These are phyloP conservation scores for Penicillium polonicum DNA, from an alignment of 2,329 filamentous ascomycete genomes.

Conservation along the genomic window DNA sequence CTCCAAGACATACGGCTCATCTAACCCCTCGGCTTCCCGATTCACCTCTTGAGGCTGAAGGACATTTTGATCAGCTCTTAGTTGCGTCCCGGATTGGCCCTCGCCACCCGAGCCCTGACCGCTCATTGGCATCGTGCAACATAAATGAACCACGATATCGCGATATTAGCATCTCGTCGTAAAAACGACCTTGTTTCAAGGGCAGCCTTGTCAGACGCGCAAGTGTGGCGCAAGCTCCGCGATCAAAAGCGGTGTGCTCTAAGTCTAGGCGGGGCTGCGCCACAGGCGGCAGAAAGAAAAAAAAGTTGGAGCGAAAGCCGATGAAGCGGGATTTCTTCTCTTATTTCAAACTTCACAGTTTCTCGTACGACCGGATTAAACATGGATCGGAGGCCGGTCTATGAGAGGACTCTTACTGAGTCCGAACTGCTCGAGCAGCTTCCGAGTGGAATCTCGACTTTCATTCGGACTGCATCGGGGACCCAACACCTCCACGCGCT, in stretches of 20 bases:
- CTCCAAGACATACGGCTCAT: conserved; percentile 35
- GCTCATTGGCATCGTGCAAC: conserved; percentile 28
- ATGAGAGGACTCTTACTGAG: conserved; percentile 56
- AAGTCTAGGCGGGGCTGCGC: conserved; percentile 28
- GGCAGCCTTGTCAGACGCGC: conserved; percentile 19
- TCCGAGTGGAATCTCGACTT: conserved; percentile 66
- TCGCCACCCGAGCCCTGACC: conserved; percentile 20
- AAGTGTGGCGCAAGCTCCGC: conserved; percentile 32
- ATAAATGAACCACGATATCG: conserved; percentile 22
- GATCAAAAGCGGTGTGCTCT: conserved; percentile 1
- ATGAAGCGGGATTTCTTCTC: conserved; percentile 18
- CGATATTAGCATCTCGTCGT: conserved; percentile 19
- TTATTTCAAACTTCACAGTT: conserved; percentile 32
- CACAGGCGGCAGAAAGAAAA: conserved; percentile 38
- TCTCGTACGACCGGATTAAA: conserved; percentile 35
- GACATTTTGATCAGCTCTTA: conserved; percentile 13
- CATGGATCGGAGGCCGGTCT: conserved; percentile 42
- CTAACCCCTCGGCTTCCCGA: conserved; percentile 30
- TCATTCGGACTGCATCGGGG: conserved; percentile 63
- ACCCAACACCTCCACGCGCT: conserved; percentile 70
- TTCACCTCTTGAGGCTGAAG: conserved; percentile 21
- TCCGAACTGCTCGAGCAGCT: conserved; percentile 55
- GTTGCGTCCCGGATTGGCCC: conserved; percentile 12
- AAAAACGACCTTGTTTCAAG: conserved; percentile 7
- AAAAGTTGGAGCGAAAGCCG: conserved; percentile 24